phyloP scores from a whole-genome alignment of 768 basidiomycete species.

The Xerocomellus intermedius region DNA sequence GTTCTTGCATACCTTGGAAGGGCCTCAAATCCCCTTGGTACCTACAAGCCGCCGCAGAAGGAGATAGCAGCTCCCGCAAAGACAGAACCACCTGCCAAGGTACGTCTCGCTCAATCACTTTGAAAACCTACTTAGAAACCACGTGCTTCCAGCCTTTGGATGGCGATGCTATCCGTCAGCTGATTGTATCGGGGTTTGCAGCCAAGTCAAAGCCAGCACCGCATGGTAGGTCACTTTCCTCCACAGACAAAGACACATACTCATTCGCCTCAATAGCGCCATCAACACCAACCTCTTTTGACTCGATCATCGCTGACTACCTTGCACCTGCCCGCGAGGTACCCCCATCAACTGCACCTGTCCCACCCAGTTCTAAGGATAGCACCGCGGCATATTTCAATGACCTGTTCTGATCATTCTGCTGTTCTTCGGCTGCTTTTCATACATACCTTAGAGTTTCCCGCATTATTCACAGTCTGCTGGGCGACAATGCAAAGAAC shows the following conservation, averaged over 20 bases:
- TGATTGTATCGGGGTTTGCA: constrained; percentile 62
- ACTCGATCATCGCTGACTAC: constrained; percentile 76
- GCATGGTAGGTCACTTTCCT: constrained; percentile 36
- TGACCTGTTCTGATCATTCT: constrained; percentile 35
- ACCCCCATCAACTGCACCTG: constrained; percentile 1
- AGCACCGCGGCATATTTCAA: constrained; percentile 39
- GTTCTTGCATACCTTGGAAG: constrained; percentile 84
- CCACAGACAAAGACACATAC: background rate
- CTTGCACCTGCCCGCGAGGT: constrained; percentile 41
- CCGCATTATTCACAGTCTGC: background rate
- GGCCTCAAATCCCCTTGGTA: constrained; percentile 74
- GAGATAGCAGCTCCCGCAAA: constrained; percentile 31
- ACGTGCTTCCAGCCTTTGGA: constrained; percentile 47
- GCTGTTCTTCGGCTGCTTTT: background rate
- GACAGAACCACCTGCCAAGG: constrained; percentile 38
- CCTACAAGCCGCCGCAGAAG: constrained; percentile 52
- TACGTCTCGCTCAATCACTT: constrained; percentile 17
- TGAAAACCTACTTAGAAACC: background rate
- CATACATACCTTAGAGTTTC: constrained; percentile 22
- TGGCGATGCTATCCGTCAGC: constrained; percentile 58
- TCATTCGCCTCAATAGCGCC: constrained; percentile 35
- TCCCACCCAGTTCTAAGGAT: constrained; percentile 21
- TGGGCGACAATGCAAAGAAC: background rate
- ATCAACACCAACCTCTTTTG: constrained; percentile 53
- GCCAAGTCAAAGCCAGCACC: constrained; percentile 50